A percentile compares a stretch with the other conserved stretches of the same genome.
phyloP scores from a whole-genome alignment of 148 eudicot species.

The Rhododendron molle region DNA sequence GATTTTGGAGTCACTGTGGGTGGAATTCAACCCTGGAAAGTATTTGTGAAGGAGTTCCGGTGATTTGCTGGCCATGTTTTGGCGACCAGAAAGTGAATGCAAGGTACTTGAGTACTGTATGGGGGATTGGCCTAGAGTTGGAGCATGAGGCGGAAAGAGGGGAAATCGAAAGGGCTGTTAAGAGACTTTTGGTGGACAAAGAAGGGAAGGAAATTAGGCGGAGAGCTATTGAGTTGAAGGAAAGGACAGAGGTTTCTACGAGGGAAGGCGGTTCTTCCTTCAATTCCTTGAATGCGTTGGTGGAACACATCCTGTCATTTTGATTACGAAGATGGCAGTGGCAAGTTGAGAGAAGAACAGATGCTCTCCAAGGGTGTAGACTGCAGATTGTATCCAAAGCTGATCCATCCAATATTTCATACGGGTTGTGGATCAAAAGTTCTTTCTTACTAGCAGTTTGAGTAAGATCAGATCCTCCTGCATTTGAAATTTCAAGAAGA shows the following conservation, averaged over 20 bases:
- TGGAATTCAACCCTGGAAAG: constrained; percentile 26
- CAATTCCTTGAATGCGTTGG: constrained; percentile 6
- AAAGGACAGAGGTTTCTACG: neutral
- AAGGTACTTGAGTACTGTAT: neutral
- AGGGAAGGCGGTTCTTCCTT: constrained; percentile 11
- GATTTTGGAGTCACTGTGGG: constrained; percentile 25
- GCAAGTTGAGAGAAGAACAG: neutral
- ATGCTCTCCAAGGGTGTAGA: neutral
- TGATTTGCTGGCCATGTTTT: constrained; percentile 21
- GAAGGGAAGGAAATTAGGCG: constrained; percentile 12
- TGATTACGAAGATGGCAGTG: neutral
- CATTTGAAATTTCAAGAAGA: neutral
- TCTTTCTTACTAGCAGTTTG: neutral
- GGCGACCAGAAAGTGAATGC: constrained; percentile 10
- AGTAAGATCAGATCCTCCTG: neutral
- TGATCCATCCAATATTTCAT: neutral
- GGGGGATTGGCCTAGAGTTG: neutral
- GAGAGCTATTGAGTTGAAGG: neutral
- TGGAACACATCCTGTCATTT: neutral
- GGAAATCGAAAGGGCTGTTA: neutral
- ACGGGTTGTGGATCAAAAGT: neutral
- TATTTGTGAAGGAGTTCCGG: constrained; percentile 17
- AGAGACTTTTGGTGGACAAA: constrained; percentile 13
- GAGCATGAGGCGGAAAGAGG: neutral
- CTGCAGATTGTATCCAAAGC: neutral